Percentiles rank a stretch among this genome's conserved stretches.
These are phyloP conservation scores for Annona squamosa DNA, from an alignment of 164 flowering plant genomes.

Conservation along the genomic window DNA sequence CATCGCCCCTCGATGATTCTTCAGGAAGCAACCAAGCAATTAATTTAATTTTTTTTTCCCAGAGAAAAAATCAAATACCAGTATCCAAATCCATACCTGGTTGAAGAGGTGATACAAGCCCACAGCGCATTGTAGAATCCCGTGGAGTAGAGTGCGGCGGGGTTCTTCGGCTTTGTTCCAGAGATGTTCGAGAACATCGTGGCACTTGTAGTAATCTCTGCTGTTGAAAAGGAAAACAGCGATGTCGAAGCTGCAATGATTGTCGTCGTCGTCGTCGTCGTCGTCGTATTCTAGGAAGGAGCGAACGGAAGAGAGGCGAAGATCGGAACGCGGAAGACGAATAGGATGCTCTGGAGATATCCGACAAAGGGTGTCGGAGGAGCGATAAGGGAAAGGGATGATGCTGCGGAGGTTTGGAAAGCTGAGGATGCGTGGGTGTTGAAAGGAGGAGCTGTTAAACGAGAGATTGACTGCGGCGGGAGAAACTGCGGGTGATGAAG, in stretches of 20 bases:
- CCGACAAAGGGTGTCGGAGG: no score
- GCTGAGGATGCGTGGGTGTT: not conserved
- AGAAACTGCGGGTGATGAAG: not conserved
- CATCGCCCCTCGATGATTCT: conserved; percentile 96
- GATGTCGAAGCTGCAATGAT: conserved; percentile 36
- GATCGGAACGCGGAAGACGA: not conserved
- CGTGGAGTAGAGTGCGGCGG: conserved; percentile 57
- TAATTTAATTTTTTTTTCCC: no score
- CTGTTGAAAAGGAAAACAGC: conserved; percentile 66
- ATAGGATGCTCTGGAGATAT: not conserved
- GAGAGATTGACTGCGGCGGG: not conserved
- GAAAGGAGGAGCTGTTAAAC: not conserved
- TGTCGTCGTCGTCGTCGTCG: conserved; percentile 12
- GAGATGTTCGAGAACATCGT: conserved; percentile 65
- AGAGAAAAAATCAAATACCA: not conserved
- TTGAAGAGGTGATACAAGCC: conserved; percentile 85
- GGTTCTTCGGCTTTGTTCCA: conserved; percentile 76
- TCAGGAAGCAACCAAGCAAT: not conserved
- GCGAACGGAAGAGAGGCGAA: not conserved
- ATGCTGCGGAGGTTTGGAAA: not conserved
- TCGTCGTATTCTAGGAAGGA: conserved; percentile 24
- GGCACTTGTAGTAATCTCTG: conserved; percentile 67
- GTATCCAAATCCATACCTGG: conserved; percentile 23
- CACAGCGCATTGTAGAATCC: conserved; percentile 78
- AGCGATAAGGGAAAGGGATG: not conserved